These are phyloP conservation scores for Xylaria polymorpha DNA, from an alignment of 2,329 filamentous ascomycete genomes.

Conservation along the genomic window DNA sequence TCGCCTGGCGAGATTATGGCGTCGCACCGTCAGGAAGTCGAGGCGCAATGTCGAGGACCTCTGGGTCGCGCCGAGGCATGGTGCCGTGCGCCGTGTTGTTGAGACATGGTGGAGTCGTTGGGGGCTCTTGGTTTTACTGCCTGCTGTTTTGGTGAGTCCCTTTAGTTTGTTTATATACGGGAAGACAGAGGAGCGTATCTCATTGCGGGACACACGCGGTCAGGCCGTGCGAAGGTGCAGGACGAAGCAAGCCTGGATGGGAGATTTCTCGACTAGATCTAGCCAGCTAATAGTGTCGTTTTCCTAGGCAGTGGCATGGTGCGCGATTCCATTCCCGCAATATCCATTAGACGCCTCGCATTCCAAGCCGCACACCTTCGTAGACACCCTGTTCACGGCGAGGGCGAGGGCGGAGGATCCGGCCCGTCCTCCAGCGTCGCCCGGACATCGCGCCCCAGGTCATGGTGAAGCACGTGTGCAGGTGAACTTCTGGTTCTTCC, in stretches of 20 bases:
- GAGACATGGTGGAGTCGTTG: slow-evolving; percentile 74
- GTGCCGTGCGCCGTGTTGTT: slow-evolving; percentile 67
- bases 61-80: slow-evolving; percentile 70
- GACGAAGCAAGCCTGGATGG: not conserved
- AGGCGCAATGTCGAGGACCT: slow-evolving; percentile 60
- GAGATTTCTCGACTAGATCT: not conserved
- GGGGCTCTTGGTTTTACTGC: slow-evolving; percentile 69
- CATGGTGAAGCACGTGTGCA: slow-evolving; percentile 72
- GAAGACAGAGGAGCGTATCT: not conserved
- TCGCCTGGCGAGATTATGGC: slow-evolving; percentile 45
- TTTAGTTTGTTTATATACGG: slow-evolving; percentile 28
- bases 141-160: slow-evolving; percentile 67
- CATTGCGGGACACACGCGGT: not conserved
- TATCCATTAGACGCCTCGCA: slow-evolving; percentile 64
- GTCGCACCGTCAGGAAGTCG: slow-evolving; percentile 51
- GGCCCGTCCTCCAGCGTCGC: slow-evolving; percentile 36
- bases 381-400: slow-evolving; percentile 18
- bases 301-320: slow-evolving; percentile 70
- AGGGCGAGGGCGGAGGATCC: slow-evolving; percentile 3
- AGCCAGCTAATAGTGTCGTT: slow-evolving; percentile 22
- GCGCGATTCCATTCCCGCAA: slow-evolving; percentile 72
- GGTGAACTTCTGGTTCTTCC: slow-evolving; percentile 78
- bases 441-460: slow-evolving; percentile 63
- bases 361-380: slow-evolving; percentile 37
- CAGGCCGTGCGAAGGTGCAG: not conserved